Evolutionary conservation across 1,284 basidiomycete species (phyloP).

Genomic region (Leccinum insolens): DNA sequence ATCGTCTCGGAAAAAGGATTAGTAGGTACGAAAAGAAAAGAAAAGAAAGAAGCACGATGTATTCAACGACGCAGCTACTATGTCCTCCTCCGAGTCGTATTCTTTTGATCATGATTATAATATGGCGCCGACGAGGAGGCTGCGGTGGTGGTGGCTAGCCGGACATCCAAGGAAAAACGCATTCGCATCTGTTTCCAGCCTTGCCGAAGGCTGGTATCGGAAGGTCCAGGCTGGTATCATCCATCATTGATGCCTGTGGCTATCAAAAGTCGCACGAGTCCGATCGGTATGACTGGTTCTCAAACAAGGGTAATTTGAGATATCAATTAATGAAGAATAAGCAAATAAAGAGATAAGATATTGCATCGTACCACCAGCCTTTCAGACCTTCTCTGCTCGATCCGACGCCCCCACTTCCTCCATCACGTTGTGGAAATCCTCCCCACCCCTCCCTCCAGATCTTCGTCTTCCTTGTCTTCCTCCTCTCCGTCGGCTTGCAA

Average conservation of each 20-base stretch:
- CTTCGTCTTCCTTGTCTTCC: constrained; percentile 18
- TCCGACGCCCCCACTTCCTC: constrained; percentile 16
- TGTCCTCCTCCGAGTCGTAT: no score
- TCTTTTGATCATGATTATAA: no score
- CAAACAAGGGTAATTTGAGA: neutral
- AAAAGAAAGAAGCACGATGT: no score
- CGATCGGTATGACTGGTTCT: neutral
- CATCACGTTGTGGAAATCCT: constrained; percentile 29
- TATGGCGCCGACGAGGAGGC: no score
- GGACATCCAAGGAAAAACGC: no score
- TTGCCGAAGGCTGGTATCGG: neutral
- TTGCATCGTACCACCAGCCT: neutral
- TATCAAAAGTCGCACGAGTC: neutral
- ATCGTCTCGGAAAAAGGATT: no score
- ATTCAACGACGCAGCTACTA: no score
- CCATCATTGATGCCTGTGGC: neutral
- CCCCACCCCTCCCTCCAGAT: constrained; percentile 20
- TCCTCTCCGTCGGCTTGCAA: constrained; percentile 18
- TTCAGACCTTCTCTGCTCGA: neutral
- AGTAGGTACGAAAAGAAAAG: no score
- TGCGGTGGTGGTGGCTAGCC: no score
- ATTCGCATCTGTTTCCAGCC: neutral
- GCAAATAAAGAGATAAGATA: neutral
- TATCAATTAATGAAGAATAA: neutral
- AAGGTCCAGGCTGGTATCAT: neutral